These are phyloP conservation scores for Phytophthora lateralis DNA, from an alignment of 352 stramenopile genomes.

Conservation along the genomic window DNA sequence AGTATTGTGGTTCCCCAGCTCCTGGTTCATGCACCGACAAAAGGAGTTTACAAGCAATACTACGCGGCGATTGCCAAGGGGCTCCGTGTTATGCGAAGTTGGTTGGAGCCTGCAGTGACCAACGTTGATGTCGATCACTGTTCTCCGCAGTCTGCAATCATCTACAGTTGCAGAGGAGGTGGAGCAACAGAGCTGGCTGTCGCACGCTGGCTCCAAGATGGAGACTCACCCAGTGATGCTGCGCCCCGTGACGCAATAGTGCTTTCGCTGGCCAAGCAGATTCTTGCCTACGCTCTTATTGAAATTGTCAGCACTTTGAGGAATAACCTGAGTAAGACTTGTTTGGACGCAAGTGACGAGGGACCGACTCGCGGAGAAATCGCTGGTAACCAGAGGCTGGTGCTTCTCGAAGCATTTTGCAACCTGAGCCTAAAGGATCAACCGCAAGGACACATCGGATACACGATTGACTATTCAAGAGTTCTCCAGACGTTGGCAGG, in stretches of 20 bases:
- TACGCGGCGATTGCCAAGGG: slow-evolving; percentile 58
- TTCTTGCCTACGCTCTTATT: slow-evolving; percentile 36
- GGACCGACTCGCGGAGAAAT: not conserved
- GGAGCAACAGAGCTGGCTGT: slow-evolving; percentile 54
- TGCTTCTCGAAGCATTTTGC: slow-evolving; percentile 35
- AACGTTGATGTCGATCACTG: not conserved
- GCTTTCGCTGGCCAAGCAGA: slow-evolving; percentile 15
- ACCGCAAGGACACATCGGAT: slow-evolving; percentile 20
- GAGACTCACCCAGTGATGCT: not conserved
- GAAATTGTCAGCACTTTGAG: slow-evolving; percentile 40
- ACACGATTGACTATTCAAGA: slow-evolving; percentile 40
- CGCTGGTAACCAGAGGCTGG: slow-evolving; percentile 21
- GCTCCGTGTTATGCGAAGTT: slow-evolving; percentile 56
- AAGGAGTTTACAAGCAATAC: slow-evolving; percentile 75
- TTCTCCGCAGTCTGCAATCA: not conserved
- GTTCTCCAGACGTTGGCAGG: slow-evolving; percentile 37
- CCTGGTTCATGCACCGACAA: slow-evolving; percentile 56
- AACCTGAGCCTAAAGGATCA: slow-evolving; percentile 10
- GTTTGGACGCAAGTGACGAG: slow-evolving; percentile 4
- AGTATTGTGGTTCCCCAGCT: slow-evolving; percentile 50
- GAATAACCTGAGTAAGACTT: slow-evolving; percentile 30
- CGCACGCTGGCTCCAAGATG: slow-evolving; percentile 27
- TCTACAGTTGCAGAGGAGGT: slow-evolving; percentile 48
- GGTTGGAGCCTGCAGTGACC: slow-evolving; percentile 29
- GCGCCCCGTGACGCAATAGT: slow-evolving; percentile 6